Evolutionary conservation across 768 basidiomycete species (phyloP), one percentile per base, ranked within the genome.

Genomic region (Myochromella boudieri): DNA sequence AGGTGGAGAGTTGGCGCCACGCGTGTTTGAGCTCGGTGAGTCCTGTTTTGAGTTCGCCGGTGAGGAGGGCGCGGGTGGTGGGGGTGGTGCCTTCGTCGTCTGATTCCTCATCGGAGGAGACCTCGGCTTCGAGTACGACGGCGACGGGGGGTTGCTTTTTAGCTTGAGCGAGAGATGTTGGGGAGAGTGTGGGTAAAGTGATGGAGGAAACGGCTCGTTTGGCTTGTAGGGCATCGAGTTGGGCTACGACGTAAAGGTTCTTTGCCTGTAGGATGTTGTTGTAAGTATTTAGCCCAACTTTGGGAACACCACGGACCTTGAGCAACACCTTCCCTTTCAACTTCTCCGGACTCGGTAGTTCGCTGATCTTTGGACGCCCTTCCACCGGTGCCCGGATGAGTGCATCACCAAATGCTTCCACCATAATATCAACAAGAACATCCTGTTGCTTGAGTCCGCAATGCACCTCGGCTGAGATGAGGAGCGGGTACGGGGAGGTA

Each of bases 381-480:
- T 82, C 75, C 4, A 65, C 57, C 0, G 68, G 68, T 2, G 68
- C 68, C 25, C 64, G 60, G 12, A 78, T 54, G 2, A 78, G 60
- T 2, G 62, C 52, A 29, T 74, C 71, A 2, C 74, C 75, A 47
- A 77, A 77, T 0, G 65, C 67, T 31, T 71, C 68, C 0, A 31
- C 80, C 81, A 98, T 81, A 58, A 95, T 91, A 2, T 72, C 59
- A 0, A 81, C 93, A 11, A 97, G 74, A 60, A 75, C 74, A 28
- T 88, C 87, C 62, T 98, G 95, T 61, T 94, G 90, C 21, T 72
- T 66, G 12, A 91, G 47, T 0, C 78, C 72, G 63, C 92, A 95
- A 59, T 95, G 94, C 1, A 95, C 78, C 68, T 98, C 95, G 10
- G 93, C 90, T 2, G 92, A 95, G 44, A 98, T 87, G 59, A 98